These are phyloP conservation scores for Paracoccidioides lutzii DNA, from an alignment of 2,329 filamentous ascomycete genomes.

Conservation along the genomic window DNA sequence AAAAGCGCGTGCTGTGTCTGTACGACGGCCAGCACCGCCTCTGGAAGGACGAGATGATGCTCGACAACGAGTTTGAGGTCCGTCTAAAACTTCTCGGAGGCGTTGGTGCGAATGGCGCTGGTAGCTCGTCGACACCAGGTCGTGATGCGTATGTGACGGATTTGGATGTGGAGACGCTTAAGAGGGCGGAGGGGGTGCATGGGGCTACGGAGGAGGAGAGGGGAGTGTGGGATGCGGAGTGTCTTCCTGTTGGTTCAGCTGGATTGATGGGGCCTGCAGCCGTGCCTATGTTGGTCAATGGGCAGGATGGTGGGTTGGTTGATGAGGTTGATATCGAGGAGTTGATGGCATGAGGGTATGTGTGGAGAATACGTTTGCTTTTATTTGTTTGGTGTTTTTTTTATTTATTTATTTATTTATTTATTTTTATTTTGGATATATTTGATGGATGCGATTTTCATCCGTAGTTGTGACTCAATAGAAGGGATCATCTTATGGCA, in stretches of 20 bases:
- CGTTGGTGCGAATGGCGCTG: slow-evolving; percentile 62
- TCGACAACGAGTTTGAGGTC: slow-evolving; percentile 87
- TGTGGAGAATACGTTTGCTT: not conserved
- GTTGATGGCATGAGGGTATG: slow-evolving; percentile 14
- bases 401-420: not conserved
- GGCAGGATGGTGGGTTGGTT: slow-evolving; percentile 8
- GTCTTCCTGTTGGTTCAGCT: not conserved
- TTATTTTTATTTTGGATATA: not conserved
- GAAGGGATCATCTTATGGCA: no score
- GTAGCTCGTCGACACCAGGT: slow-evolving; percentile 46
- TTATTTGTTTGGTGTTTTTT: not conserved
- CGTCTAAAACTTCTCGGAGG: slow-evolving; percentile 65
- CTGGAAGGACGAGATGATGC: slow-evolving; percentile 98
- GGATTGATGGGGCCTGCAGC: slow-evolving; percentile 10
- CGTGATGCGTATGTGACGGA: slow-evolving; percentile 76
- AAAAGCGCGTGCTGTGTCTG: slow-evolving; percentile 87
- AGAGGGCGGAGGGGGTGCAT: slow-evolving; percentile 73
- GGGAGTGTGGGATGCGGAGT: slow-evolving; percentile 50
- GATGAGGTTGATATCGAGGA: slow-evolving; percentile 16
- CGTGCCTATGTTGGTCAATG: slow-evolving; percentile 9
- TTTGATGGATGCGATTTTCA: no score
- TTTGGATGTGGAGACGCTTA: slow-evolving; percentile 78
- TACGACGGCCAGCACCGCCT: slow-evolving; percentile 80
- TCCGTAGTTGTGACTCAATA: no score
- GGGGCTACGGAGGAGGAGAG: slow-evolving; percentile 74